A percentile compares a stretch with the other conserved stretches of the same genome.
Evolutionary conservation across 2,329 filamentous ascomycete species (phyloP).

Genomic region (Ophiostoma fasciatum): DNA sequence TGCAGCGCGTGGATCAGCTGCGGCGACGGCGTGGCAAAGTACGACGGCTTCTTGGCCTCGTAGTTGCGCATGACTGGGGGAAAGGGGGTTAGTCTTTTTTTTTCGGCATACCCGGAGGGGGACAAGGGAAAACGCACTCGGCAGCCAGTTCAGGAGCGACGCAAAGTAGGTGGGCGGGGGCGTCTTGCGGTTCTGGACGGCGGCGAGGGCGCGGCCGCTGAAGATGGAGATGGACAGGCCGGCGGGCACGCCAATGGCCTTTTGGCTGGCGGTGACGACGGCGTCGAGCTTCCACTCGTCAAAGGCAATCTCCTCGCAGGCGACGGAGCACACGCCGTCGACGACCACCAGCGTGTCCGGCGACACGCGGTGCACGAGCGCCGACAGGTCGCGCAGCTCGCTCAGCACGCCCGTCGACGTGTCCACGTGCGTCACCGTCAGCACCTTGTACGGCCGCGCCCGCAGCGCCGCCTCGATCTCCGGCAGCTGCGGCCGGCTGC

Average conservation of each 20-base stretch:
- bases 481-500: slow-evolving; percentile 69
- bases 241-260: slow-evolving; percentile 90
- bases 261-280: slow-evolving; percentile 88
- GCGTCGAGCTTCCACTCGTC: slow-evolving; percentile 89
- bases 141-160: slow-evolving; percentile 93
- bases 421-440: slow-evolving; percentile 94
- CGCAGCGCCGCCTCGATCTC: slow-evolving; percentile 81
- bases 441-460: slow-evolving; percentile 82
- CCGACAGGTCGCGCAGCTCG: slow-evolving; percentile 71
- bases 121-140: slow-evolving; percentile 41
- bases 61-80: slow-evolving; percentile 88
- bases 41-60: slow-evolving; percentile 91
- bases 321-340: slow-evolving; percentile 94
- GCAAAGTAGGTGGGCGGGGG: slow-evolving; percentile 84
- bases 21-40: slow-evolving; percentile 92
- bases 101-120: too few species aligned
- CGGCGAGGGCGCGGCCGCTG: slow-evolving; percentile 72
- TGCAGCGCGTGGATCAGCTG: slow-evolving; percentile 88
- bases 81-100: not conserved
- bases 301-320: slow-evolving; percentile 89
- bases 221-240: slow-evolving; percentile 91
- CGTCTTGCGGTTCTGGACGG: slow-evolving; percentile 65
- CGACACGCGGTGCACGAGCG: slow-evolving; percentile 71
- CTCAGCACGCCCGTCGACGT: slow-evolving; percentile 93
- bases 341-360: slow-evolving; percentile 85